Evolutionary conservation across 495 filamentous ascomycete genomes (phyloP).

Genomic region (Xylaria curta): DNA sequence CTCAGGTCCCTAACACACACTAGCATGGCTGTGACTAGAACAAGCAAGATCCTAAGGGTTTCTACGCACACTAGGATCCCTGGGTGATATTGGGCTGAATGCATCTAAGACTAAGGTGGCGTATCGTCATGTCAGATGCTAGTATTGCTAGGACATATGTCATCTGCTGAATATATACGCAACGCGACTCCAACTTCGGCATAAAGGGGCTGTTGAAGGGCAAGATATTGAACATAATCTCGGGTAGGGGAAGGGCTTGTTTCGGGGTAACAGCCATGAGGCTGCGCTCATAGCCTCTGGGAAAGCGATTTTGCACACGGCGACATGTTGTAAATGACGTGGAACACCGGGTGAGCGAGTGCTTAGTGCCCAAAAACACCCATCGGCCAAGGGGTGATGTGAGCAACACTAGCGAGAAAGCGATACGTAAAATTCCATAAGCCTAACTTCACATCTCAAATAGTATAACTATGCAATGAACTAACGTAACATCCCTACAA

Average conservation of each 20-base stretch:
- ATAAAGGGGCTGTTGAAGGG: conserved; percentile 62
- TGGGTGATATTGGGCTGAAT: conserved; percentile 76
- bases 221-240: conserved; percentile 72
- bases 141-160: conserved; percentile 80
- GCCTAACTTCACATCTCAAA: conserved; percentile 48
- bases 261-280: conserved; percentile 73
- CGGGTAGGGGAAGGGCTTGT: conserved; percentile 70
- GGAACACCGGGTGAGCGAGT: conserved; percentile 76
- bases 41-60: conserved; percentile 71
- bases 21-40: conserved; percentile 74
- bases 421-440: conserved; percentile 44
- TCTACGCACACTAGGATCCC: conserved; percentile 75
- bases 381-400: conserved; percentile 82
- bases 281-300: conserved; percentile 79
- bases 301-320: conserved; percentile 70
- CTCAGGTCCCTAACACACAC: conserved; percentile 67
- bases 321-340: conserved; percentile 82
- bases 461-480: neutral
- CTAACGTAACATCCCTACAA: neutral
- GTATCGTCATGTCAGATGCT: conserved; percentile 77
- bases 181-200: conserved; percentile 77
- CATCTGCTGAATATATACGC: conserved; percentile 78
- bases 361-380: conserved; percentile 74
- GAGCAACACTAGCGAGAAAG: conserved; percentile 80
- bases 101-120: conserved; percentile 87